Evolutionary conservation across 148 eudicot genomes (phyloP).

Genomic region (Vaccinium darrowii): DNA sequence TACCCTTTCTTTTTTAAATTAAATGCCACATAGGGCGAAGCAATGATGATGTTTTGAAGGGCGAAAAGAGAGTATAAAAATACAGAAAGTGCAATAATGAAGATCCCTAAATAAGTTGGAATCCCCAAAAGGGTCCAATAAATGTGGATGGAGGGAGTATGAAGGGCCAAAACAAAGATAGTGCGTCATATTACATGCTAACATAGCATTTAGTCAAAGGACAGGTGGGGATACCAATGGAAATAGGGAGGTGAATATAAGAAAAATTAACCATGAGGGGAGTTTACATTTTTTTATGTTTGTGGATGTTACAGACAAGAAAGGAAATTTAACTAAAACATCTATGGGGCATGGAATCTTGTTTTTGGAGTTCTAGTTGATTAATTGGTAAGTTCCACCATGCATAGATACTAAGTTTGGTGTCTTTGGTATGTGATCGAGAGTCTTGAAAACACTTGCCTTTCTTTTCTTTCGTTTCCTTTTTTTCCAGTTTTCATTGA

Average conservation of each 20-base stretch:
- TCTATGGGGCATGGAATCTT: not conserved
- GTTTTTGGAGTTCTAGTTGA: not conserved
- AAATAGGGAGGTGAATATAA: not conserved
- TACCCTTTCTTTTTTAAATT: too few species aligned
- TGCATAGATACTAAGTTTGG: not conserved
- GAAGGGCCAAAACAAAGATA: not conserved
- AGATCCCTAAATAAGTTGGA: too few species aligned
- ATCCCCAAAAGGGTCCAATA: too few species aligned
- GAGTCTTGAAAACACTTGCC: not conserved
- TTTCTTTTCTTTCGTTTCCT: not conserved
- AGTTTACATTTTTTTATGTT: not conserved
- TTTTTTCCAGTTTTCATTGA: not conserved
- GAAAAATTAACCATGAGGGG: not conserved
- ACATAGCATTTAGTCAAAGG: not conserved
- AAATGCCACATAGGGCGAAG: too few species aligned
- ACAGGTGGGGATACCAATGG: not conserved
- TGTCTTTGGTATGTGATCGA: not conserved
- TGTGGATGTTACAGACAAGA: not conserved
- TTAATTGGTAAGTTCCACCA: not conserved
- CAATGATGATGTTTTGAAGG: too few species aligned
- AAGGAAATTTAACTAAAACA: not conserved
- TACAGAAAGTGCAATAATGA: too few species aligned
- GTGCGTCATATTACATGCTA: not conserved
- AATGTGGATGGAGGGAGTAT: not conserved
- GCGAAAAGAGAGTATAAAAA: too few species aligned